Evolutionary conservation across 768 basidiomycete genomes (phyloP).

Genomic region (Suillus subalutaceus): DNA sequence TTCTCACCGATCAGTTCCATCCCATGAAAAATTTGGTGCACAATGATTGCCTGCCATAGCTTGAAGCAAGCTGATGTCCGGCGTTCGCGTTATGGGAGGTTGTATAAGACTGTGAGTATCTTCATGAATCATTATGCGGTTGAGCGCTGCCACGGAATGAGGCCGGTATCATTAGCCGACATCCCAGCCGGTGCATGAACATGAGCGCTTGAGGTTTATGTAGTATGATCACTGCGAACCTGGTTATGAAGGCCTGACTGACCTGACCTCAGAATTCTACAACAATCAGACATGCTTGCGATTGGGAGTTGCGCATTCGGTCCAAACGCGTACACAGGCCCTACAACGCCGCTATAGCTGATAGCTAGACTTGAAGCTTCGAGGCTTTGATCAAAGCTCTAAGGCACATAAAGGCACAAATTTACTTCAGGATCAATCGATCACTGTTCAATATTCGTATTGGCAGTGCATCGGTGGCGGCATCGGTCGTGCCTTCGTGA

Average conservation of each 20-base stretch:
- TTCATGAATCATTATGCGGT: background rate
- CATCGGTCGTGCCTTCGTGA: background rate
- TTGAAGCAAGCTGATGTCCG: background rate
- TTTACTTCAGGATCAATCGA: background rate
- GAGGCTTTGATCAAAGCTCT: background rate
- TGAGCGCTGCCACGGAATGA: background rate
- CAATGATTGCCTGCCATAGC: background rate
- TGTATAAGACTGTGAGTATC: background rate
- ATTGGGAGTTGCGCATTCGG: background rate
- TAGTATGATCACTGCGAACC: background rate
- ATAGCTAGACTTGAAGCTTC: background rate
- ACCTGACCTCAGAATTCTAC: background rate
- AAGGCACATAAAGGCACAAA: background rate
- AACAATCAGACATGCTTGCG: background rate
- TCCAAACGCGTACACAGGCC: background rate
- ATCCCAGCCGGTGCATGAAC: background rate
- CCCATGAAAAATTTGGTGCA: background rate
- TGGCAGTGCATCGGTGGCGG: background rate
- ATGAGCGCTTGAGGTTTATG: too few relatives aligned
- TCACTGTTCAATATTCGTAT: background rate
- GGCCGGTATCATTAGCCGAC: background rate
- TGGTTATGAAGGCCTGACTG: background rate
- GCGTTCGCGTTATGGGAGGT: background rate
- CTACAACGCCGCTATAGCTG: background rate
- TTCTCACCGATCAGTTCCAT: background rate